Evolutionary conservation across 129 eudicot genomes (phyloP).

Genomic region (Pulicaria dysenterica): DNA sequence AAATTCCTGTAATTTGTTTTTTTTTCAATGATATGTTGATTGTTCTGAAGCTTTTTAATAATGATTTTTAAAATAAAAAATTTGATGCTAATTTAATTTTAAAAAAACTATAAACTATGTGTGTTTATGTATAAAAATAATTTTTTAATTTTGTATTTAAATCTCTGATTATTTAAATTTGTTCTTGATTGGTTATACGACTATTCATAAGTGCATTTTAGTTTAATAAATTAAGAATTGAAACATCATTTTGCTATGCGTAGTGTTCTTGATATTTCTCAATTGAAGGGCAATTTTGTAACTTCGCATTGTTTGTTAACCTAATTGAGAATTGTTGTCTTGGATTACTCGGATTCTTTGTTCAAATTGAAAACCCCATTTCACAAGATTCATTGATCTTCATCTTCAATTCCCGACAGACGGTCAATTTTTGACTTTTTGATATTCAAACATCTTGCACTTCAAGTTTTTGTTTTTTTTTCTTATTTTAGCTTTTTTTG

Average conservation of each 20-base stretch:
- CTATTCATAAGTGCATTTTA: constrained; percentile 18
- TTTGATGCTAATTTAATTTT: too few species aligned
- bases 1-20: background rate
- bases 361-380: constrained; percentile 8
- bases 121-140: too few species aligned
- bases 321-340: background rate
- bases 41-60: constrained; percentile 6
- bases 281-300: constrained; percentile 21
- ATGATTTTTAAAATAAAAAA: too few species aligned
- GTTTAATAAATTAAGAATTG: background rate
- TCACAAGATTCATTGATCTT: background rate
- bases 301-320: background rate
- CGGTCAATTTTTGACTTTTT: constrained; percentile 4
- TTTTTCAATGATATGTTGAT: constrained; percentile 1
- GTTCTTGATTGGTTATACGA: constrained; percentile 3
- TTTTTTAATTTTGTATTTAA: background rate
- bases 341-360: background rate
- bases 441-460: background rate
- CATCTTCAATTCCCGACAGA: background rate
- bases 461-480: background rate
- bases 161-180: background rate
- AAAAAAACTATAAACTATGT: too few species aligned
- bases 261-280: constrained; percentile 23
- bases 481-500: background rate
- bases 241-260: constrained; percentile 6